These are phyloP conservation scores for Aspergillus jensenii DNA, from an alignment of 2,329 filamentous ascomycete species.

Conservation along the genomic window DNA sequence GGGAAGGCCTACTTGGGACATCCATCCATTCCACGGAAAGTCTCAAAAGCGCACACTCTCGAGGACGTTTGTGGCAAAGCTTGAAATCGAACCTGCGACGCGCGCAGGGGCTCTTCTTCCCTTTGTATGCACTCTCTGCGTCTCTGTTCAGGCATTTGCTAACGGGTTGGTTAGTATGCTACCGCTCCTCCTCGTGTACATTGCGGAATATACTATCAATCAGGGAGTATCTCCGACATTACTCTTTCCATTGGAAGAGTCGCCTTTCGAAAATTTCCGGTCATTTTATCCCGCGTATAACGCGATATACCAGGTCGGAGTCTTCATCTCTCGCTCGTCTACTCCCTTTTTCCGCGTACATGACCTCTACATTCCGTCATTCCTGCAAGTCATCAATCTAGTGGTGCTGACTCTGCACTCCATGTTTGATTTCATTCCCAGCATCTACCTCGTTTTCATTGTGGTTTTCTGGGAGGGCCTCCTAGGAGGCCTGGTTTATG, in stretches of 20 bases:
- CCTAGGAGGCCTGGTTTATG: constrained; percentile 87
- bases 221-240: constrained; percentile 89
- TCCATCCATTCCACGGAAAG: constrained; percentile 16
- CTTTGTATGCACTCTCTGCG: constrained; percentile 53
- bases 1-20: constrained; percentile 30
- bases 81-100: constrained; percentile 61
- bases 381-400: constrained; percentile 80
- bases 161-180: constrained; percentile 63
- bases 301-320: constrained; percentile 90
- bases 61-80: constrained; percentile 30
- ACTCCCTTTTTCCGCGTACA: constrained; percentile 83
- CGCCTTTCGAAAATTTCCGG: constrained; percentile 78
- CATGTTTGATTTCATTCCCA: constrained; percentile 77
- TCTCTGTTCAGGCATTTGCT: neutral
- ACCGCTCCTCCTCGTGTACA: constrained; percentile 85
- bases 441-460: constrained; percentile 79
- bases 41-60: constrained; percentile 20
- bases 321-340: constrained; percentile 90
- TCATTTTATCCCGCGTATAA: constrained; percentile 94
- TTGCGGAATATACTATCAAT: constrained; percentile 97
- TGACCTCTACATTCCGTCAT: constrained; percentile 74
- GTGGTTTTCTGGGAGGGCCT: constrained; percentile 94
- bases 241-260: constrained; percentile 73
- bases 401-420: constrained; percentile 72
- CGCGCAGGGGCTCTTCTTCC: constrained; percentile 68